Conservation (phyloP, 805 yeast genomes). For the Trichomonascus vanleenenianus region DNA sequence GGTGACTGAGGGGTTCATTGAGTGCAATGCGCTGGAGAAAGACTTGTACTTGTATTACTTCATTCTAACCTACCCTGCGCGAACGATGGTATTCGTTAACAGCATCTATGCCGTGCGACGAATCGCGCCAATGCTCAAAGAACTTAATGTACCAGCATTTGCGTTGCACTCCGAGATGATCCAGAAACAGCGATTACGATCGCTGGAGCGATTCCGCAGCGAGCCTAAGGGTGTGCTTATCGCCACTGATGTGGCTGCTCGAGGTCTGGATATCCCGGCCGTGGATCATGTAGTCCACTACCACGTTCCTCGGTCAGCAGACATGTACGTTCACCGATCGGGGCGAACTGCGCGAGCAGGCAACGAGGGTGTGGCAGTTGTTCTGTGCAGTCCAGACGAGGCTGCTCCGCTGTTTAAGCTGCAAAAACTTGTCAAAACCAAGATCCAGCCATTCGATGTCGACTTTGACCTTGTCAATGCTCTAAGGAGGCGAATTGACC, state of each 20-base stretch:
- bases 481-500: constrained; percentile 54
- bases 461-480: constrained; percentile 69
- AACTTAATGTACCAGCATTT: constrained; percentile 56
- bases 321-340: constrained; percentile 88
- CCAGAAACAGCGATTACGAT: constrained; percentile 83
- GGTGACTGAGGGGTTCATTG: constrained; percentile 79
- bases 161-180: constrained; percentile 91
- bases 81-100: constrained; percentile 86
- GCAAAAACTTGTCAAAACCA: constrained; percentile 29
- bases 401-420: constrained; percentile 76
- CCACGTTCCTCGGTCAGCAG: constrained; percentile 91
- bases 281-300: constrained; percentile 94
- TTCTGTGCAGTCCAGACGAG: constrained; percentile 90
- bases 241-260: constrained; percentile 97
- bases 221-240: constrained; percentile 48
- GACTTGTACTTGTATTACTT: constrained; percentile 88
- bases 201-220: constrained; percentile 68
- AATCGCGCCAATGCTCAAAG: constrained; percentile 63
- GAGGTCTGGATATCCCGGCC: constrained; percentile 89
- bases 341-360: constrained; percentile 99
- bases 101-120: constrained; percentile 93
- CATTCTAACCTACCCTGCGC: constrained; percentile 75
- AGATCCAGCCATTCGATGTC: constrained; percentile 62
- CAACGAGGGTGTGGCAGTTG: constrained; percentile 84
- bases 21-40: constrained; percentile 84